Conservation (phyloP, 768 basidiomycete genomes). For the Paxillus ammoniavirescens region DNA sequence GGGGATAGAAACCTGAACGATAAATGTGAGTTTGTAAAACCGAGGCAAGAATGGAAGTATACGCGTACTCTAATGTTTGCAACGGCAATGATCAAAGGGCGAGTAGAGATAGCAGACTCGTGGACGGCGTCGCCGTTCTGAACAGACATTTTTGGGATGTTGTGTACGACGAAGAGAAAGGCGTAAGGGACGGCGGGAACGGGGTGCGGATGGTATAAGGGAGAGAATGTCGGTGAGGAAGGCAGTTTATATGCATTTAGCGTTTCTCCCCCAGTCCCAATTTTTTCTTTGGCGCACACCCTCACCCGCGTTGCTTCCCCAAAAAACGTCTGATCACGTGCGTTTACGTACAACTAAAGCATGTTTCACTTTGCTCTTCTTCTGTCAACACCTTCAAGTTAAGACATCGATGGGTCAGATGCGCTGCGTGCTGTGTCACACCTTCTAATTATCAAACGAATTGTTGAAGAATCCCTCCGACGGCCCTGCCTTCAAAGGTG, state of each 20-base stretch:
- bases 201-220: slow-evolving; percentile 4
- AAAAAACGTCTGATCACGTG: slow-evolving; percentile 32
- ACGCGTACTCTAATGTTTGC: slow-evolving; percentile 35
- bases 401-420: neutral
- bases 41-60: slow-evolving; percentile 6
- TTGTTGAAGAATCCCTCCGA: no score
- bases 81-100: slow-evolving; percentile 34
- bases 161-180: slow-evolving; percentile 4
- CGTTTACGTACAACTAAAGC: slow-evolving; percentile 17
- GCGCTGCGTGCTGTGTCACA: neutral
- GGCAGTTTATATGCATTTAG: slow-evolving; percentile 1
- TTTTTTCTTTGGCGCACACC: slow-evolving; percentile 25
- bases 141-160: slow-evolving; percentile 30
- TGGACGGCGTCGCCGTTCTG: slow-evolving; percentile 29
- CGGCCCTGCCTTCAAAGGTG: neutral
- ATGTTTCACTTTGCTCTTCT: slow-evolving; percentile 4
- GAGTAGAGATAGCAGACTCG: slow-evolving; percentile 33
- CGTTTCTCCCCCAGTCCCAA: slow-evolving; percentile 30
- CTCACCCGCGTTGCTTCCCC: slow-evolving; percentile 16
- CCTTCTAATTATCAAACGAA: no score
- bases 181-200: neutral
- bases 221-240: slow-evolving; percentile 7
- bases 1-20: slow-evolving; percentile 73
- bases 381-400: slow-evolving; percentile 1
- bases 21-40: slow-evolving; percentile 3